These are phyloP conservation scores for Fusarium newnesense DNA, from an alignment of 2,329 filamentous ascomycete species.

Conservation along the genomic window DNA sequence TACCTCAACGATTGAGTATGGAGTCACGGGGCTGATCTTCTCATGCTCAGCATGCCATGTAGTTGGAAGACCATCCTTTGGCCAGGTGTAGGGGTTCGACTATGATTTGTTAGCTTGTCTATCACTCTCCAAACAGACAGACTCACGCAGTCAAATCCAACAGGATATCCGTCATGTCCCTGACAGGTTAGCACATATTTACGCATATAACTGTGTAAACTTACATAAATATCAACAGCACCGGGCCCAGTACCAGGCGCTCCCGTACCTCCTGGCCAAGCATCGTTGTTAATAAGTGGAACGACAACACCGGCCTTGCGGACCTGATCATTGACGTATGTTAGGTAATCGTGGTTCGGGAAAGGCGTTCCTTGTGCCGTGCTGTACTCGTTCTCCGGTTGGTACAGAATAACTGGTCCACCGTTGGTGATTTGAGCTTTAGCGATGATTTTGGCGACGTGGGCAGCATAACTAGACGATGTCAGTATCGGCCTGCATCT, in stretches of 20 bases:
- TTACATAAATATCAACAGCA: slow-evolving; percentile 67
- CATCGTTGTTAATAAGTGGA: slow-evolving; percentile 81
- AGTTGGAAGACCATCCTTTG: slow-evolving; percentile 45
- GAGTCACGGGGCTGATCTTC: slow-evolving; percentile 71
- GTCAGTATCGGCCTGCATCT: background rate
- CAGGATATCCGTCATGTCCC: slow-evolving; percentile 72
- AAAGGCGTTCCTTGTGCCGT: slow-evolving; percentile 62
- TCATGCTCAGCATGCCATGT: slow-evolving; percentile 66
- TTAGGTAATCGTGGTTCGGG: slow-evolving; percentile 75
- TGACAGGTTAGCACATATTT: background rate
- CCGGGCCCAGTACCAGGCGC: slow-evolving; percentile 69
- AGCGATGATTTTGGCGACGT: slow-evolving; percentile 74
- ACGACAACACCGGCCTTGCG: slow-evolving; percentile 76
- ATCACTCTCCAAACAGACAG: no score
- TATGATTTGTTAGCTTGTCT: background rate
- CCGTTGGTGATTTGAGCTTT: slow-evolving; percentile 84
- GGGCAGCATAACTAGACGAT: slow-evolving; percentile 56
- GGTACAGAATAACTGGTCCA: slow-evolving; percentile 80
- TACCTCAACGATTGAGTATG: slow-evolving; percentile 66
- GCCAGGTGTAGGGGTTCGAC: slow-evolving; percentile 60
- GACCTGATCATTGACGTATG: slow-evolving; percentile 75
- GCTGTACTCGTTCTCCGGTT: slow-evolving; percentile 86
- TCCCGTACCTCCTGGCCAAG: slow-evolving; percentile 67
- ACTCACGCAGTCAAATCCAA: slow-evolving; percentile 65
- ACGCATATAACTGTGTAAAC: background rate